Evolutionary conservation across 1,284 basidiomycete genomes (phyloP).

Genomic region (Irpex sp.): DNA sequence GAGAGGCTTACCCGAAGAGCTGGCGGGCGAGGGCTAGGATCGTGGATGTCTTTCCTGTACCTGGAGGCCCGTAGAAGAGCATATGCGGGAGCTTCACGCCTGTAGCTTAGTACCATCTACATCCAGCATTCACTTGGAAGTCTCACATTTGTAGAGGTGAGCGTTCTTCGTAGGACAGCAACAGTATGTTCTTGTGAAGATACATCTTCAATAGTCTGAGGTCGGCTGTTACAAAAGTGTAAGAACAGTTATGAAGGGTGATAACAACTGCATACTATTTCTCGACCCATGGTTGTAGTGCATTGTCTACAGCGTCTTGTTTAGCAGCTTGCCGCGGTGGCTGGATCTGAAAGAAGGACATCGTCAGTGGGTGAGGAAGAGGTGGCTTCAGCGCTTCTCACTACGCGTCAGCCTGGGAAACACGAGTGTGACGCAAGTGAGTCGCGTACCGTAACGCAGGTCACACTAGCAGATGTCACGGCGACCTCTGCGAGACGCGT

Average conservation of each 20-base stretch:
- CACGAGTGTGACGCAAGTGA: conserved; percentile 9
- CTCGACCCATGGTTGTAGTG: conserved; percentile 93
- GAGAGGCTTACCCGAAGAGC: conserved; percentile 77
- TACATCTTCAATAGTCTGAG: conserved; percentile 97
- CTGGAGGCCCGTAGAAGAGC: conserved; percentile 99
- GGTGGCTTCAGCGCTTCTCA: background rate
- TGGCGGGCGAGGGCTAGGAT: conserved; percentile 94
- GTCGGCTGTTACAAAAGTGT: conserved; percentile 57
- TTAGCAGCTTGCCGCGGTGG: conserved; percentile 37
- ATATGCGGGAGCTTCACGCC: conserved; percentile 88
- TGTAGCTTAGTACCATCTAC: too few relatives aligned
- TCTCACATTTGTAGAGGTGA: conserved; percentile 88
- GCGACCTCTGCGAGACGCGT: conserved; percentile 4
- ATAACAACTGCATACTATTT: conserved; percentile 70
- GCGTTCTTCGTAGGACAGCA: conserved; percentile 85
- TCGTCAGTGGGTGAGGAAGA: conserved; percentile 11
- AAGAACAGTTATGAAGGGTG: background rate
- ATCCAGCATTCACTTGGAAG: too few relatives aligned
- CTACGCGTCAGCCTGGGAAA: background rate
- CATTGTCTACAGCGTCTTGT: conserved; percentile 47
- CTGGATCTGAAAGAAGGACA: conserved; percentile 55
- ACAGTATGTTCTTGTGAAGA: conserved; percentile 97
- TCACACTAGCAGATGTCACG: conserved; percentile 7
- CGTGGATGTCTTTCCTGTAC: conserved; percentile 98
- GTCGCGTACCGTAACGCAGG: conserved; percentile 10